phyloP scores from a whole-genome alignment of 495 filamentous ascomycete species.

The Aspergillus baeticus region DNA sequence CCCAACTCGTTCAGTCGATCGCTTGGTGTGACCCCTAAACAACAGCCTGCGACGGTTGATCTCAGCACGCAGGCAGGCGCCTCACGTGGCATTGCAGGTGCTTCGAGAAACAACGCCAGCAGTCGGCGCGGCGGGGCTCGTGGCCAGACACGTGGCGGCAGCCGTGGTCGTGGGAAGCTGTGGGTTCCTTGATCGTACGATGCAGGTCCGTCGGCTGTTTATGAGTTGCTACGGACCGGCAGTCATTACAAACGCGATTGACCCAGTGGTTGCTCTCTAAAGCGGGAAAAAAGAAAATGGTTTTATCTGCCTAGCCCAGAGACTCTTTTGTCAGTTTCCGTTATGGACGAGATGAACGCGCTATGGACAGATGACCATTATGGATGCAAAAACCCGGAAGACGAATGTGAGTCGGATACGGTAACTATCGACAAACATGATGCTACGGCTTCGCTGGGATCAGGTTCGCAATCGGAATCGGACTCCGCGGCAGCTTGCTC shows the following conservation, averaged over 20 bases:
- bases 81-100: conserved; percentile 36
- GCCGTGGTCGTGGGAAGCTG: conserved; percentile 49
- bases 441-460: conserved; percentile 3
- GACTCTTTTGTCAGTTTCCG: conserved; percentile 19
- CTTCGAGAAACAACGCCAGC: conserved; percentile 34
- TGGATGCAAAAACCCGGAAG: conserved; percentile 15
- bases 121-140: conserved; percentile 35
- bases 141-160: conserved; percentile 30
- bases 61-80: conserved; percentile 37
- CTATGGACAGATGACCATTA: conserved; percentile 12
- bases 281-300: conserved; percentile 16
- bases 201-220: conserved; percentile 22
- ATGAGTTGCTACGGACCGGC: conserved; percentile 25
- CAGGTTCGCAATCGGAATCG: conserved; percentile 6
- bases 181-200: conserved; percentile 50
- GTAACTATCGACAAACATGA: conserved; percentile 13
- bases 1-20: conserved; percentile 55
- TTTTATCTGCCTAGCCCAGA: conserved; percentile 18
- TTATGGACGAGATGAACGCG: conserved; percentile 19
- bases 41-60: conserved; percentile 31
- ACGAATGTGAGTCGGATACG: conserved; percentile 16
- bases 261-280: conserved; percentile 24
- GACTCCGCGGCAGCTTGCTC: neutral
- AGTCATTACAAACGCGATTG: conserved; percentile 16
- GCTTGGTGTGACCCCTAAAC: conserved; percentile 26